These are phyloP conservation scores for Metschnikowia gelsemii DNA, from an alignment of 805 yeast genomes.

Conservation along the genomic window DNA sequence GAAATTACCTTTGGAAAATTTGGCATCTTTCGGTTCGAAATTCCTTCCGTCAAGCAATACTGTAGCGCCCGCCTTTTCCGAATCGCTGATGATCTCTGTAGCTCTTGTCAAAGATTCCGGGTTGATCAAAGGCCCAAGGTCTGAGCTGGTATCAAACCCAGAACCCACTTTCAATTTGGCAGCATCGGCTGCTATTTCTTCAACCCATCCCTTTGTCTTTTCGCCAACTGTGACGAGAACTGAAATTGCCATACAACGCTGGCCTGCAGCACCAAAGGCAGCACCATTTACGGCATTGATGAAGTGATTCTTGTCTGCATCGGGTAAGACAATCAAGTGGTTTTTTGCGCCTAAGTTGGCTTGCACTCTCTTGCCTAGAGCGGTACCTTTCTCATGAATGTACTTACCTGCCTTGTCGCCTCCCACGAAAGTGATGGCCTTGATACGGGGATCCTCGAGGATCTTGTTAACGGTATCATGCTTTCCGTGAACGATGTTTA, in stretches of 20 bases:
- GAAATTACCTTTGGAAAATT: conserved; percentile 57
- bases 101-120: conserved; percentile 56
- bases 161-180: conserved; percentile 56
- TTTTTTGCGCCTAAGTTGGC: conserved; percentile 79
- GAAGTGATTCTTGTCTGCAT: conserved; percentile 63
- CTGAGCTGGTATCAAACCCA: conserved; percentile 63
- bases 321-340: conserved; percentile 72
- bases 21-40: conserved; percentile 37
- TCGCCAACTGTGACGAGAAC: conserved; percentile 69
- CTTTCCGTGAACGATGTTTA: conserved; percentile 72
- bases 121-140: conserved; percentile 72
- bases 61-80: conserved; percentile 60
- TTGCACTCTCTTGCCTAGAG: conserved; percentile 72
- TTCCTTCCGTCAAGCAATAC: conserved; percentile 64
- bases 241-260: conserved; percentile 78
- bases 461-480: conserved; percentile 70
- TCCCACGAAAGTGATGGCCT: conserved; percentile 77
- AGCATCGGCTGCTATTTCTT: conserved; percentile 59
- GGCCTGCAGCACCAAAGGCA: conserved; percentile 84
- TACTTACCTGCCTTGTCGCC: conserved; percentile 77
- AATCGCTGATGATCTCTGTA: conserved; percentile 53
- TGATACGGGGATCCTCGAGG: conserved; percentile 69
- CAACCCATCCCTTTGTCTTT: conserved; percentile 58
- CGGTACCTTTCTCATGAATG: conserved; percentile 63
- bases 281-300: conserved; percentile 69